Conservation (phyloP, 495 filamentous ascomycete genomes). For the Penicillium roqueforti region DNA sequence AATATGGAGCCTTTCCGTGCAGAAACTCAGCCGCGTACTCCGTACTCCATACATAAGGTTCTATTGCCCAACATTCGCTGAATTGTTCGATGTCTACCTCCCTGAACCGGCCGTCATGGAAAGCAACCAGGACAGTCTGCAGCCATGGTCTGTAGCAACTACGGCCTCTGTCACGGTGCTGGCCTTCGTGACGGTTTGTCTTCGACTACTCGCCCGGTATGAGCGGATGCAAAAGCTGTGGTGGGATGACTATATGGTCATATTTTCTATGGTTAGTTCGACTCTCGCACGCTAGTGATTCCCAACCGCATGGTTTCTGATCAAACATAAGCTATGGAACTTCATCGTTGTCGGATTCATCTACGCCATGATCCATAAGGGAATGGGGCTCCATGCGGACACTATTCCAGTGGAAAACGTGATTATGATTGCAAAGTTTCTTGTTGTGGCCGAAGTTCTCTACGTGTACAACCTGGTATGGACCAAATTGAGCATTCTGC, state of each 20-base stretch:
- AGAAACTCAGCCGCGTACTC: background rate
- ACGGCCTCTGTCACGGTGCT: slow-evolving; percentile 25
- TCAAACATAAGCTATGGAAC: background rate
- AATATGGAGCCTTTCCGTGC: background rate
- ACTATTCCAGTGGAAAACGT: background rate
- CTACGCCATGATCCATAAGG: background rate
- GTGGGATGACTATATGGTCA: slow-evolving; percentile 41
- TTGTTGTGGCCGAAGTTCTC: slow-evolving; percentile 37
- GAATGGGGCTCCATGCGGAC: background rate
- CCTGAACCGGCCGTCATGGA: background rate
- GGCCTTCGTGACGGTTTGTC: slow-evolving; percentile 30
- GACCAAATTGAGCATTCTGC: slow-evolving; percentile 30
- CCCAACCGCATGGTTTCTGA: background rate
- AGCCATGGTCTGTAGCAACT: slow-evolving; percentile 35
- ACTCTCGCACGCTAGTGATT: background rate
- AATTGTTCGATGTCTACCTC: background rate
- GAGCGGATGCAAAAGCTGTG: slow-evolving; percentile 30
- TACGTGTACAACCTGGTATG: slow-evolving; percentile 41
- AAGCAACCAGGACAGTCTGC: slow-evolving; percentile 16
- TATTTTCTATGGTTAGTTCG: slow-evolving; percentile 34
- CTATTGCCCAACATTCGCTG: background rate
- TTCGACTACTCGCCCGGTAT: slow-evolving; percentile 30
- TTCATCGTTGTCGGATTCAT: background rate
- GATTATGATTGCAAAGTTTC: slow-evolving; percentile 32
- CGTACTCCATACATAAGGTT: background rate